Base-by-base conservation (phyloP, 352 stramenopile species). In the Globisporangium spiculum region DNA sequence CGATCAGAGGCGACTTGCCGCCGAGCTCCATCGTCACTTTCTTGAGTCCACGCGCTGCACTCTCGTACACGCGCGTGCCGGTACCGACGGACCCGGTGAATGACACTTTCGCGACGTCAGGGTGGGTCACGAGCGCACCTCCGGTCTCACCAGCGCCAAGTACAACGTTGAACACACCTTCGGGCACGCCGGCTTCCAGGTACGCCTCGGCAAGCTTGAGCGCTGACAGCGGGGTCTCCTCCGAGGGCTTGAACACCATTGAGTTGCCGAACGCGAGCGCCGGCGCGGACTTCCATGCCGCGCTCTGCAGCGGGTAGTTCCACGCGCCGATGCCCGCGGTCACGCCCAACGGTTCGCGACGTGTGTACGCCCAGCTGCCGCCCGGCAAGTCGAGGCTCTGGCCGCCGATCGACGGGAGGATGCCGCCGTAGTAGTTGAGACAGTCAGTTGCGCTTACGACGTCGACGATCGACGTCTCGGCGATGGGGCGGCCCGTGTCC, bases 181-280 rank as follows among this genome's bases (percentile, higher is more conserved):
- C 74, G 0, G 86, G 86, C 0, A 94, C 81, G 22, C 86, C 86
- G 8, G 86, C 86, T 44, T 91, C 81, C 24, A 89, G 1, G 38
- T 93, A 93, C 27, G 82, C 72, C 68, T 92, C 78, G 0, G 84
- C 86, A 36, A 94, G 74, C 41, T 84, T 75, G 46, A 94, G 66
- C 24, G 86, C 86, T 24, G 84, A 79, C 34, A 94, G 69, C 16
- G 92, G 91, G 57, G 92, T 97, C 75, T 97, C 84, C 64, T 94
- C 86, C 0, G 89, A 94, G 9, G 91, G 83, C 72, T 98, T 98
- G 68, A 98, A 89, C n/a, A 98, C 86, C 79, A 97, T 92, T 24
- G 90, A 85, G 73, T 96, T 97, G 30, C 93, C 93, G 63, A 93
- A 94, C 18, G 88, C 83, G 36, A 98, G 77, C 14, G 89, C 83